Base-by-base conservation (phyloP, 768 basidiomycete genomes). In the Xerocomellus chrysenteron region DNA sequence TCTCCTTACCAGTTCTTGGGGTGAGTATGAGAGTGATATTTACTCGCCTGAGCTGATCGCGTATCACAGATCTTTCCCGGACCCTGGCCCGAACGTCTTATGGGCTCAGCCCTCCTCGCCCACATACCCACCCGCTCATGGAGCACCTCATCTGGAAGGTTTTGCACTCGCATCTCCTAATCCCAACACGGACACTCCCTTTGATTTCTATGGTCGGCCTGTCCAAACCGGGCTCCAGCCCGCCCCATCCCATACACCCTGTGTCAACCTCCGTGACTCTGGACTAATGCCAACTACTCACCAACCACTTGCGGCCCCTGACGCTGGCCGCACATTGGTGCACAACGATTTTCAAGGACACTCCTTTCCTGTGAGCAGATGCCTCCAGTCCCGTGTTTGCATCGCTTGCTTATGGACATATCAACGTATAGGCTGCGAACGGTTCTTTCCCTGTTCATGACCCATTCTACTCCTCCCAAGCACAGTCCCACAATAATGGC, bases 351-450 rank as follows among this genome's bases (percentile, higher is more conserved):
- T 21, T 0, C 40, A 43, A 35, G 33, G n/a, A n/a, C n/a, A n/a
- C n/a, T n/a, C n/a, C n/a, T n/a, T n/a, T n/a, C n/a, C 3, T 21
- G 64, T 60, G n/a, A 56, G 65, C 6, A 21, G 9, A 13, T 2
- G 0, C 7, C 9, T 28, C 35, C 11, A 5, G n/a, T 16, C 12
- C 3, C n/a, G n/a, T n/a, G n/a, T n/a, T n/a, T n/a, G n/a, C 4
- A 1, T n/a, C 8, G 11, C 39, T 47, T 42, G 8, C 56, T 64
- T 5, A 59, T 5, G 16, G 30, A 26, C 8, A 17, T 33, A 14
- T 10, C 4, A 4, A 14, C 7, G 12, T 19, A 21, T 51, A 65
- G 61, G 30, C 11, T 10, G 10, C n/a, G n/a, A n/a, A n/a, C n/a
- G n/a, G 2, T 19, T 10, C n/a, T 43, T 40, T 14, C 2, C 19